phyloP scores from a whole-genome alignment of 2,329 filamentous ascomycete species.

The Colletotrichum chrysophilum region DNA sequence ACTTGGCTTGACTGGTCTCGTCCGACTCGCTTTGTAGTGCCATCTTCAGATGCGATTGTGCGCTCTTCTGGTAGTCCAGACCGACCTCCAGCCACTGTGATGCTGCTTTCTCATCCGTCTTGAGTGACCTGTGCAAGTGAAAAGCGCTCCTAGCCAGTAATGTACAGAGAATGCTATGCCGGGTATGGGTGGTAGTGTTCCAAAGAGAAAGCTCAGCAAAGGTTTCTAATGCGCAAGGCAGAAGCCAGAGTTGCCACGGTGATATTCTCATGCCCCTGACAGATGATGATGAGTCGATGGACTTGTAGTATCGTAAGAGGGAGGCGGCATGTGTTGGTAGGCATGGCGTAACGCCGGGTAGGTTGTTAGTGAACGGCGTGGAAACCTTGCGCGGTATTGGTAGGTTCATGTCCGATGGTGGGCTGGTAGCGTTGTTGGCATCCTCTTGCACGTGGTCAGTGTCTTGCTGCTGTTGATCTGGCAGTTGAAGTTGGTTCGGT shows the following conservation, averaged over 20 bases:
- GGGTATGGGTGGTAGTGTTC: slow-evolving; percentile 40
- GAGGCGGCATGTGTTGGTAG: slow-evolving; percentile 26
- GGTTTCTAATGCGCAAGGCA: slow-evolving; percentile 44
- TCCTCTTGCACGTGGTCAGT: background rate
- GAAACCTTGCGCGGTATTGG: background rate
- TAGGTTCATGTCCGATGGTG: background rate
- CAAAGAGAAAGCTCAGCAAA: slow-evolving; percentile 46
- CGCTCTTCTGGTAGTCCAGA: slow-evolving; percentile 30
- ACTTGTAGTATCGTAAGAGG: slow-evolving; percentile 34
- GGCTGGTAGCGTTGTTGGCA: background rate
- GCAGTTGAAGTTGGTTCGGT: background rate
- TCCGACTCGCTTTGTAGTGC: slow-evolving; percentile 36
- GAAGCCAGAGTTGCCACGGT: slow-evolving; percentile 47
- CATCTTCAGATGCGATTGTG: slow-evolving; percentile 36
- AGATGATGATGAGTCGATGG: slow-evolving; percentile 32
- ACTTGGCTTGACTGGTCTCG: slow-evolving; percentile 40
- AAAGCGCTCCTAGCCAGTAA: slow-evolving; percentile 48
- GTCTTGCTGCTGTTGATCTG: background rate
- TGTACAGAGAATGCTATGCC: slow-evolving; percentile 41
- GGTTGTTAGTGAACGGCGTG: background rate
- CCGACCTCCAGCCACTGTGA: slow-evolving; percentile 33
- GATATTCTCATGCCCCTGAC: slow-evolving; percentile 40
- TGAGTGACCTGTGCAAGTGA: slow-evolving; percentile 33
- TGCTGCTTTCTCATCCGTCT: slow-evolving; percentile 9
- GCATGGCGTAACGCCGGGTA: background rate